phyloP scores from a whole-genome alignment of 805 yeast species.

The Myxozyma monticola region DNA sequence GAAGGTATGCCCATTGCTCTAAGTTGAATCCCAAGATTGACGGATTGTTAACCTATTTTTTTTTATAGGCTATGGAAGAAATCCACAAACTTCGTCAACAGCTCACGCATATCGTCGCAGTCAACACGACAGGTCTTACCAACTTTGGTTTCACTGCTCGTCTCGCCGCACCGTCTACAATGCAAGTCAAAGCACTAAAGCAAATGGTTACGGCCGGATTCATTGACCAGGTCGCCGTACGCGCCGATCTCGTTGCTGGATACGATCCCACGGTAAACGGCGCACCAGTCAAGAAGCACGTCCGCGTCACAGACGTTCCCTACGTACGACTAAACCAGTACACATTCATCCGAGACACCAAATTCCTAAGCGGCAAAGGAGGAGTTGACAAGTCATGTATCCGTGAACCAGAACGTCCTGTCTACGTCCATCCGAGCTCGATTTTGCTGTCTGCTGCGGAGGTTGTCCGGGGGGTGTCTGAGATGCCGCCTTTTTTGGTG shows the following conservation, averaged over 20 bases:
- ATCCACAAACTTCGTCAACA: constrained; percentile 79
- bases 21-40: too few species aligned
- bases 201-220: constrained; percentile 94
- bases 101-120: constrained; percentile 68
- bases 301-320: constrained; percentile 60
- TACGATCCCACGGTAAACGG: not conserved
- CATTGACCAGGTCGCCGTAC: constrained; percentile 82
- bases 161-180: constrained; percentile 42
- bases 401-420: constrained; percentile 53
- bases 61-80: constrained; percentile 67
- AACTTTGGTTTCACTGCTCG: constrained; percentile 14
- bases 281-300: constrained; percentile 59
- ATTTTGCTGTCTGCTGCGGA: constrained; percentile 45
- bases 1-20: too few species aligned
- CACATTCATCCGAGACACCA: constrained; percentile 57
- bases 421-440: constrained; percentile 80
- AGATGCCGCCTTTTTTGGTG: constrained; percentile 70
- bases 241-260: constrained; percentile 71
- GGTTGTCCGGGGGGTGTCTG: constrained; percentile 47
- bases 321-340: constrained; percentile 39
- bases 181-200: constrained; percentile 74
- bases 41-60: not conserved
- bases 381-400: constrained; percentile 34
- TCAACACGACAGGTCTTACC: constrained; percentile 41
- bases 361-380: constrained; percentile 43